Base-by-base conservation (phyloP, 2,329 filamentous ascomycete genomes). In the Arthrobotrys entomopaga region DNA sequence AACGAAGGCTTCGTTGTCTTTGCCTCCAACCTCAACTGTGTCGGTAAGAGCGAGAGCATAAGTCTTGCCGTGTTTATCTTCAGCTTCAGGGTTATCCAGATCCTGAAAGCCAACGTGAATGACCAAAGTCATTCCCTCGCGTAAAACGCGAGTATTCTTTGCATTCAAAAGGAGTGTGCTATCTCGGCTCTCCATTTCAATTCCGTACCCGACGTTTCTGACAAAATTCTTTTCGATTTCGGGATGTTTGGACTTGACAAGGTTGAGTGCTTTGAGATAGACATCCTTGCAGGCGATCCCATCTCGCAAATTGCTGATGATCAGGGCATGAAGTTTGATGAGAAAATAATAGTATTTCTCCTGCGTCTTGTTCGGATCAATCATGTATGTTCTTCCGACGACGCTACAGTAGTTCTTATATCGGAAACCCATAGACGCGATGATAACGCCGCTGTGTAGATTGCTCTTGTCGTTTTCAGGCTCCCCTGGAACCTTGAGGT, bases 331-430 rank as follows among this genome's bases (percentile, higher is more conserved):
- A 11, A 98, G 88, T 59, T 88, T 87, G 63, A 92, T 85, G 3
- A 99, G 86, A 15, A 97, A 87, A 79, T 94, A 96, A 85, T 99
- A 99, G 80, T 93, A 95, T 80, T 87, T 90, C 82, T 98, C 95
- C 81, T 99, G 95, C 0, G 91, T 77, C 71, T 97, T 98, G 83
- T 95, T 97, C 15, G 96, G 96, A 79, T 98, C 96, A 53, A 99
- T 94, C 75, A 99, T 86, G 81, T 97, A 99, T 6, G 96, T 98
- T 77, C 95, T 89, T 11, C 91, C 93, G 78, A 99, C 92, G 73
- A 93, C 88, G 1, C 93, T 96, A 80, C 91, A 93, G 82, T 99
- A 99, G 0, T 93, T 96, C 83, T 95, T 95, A 83, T 99, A 99
- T 77, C 95, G 88, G 76, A 99, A 86, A 61, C 95, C 95, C 82